Percentiles rank a stretch among this genome's conserved stretches.
Evolutionary conservation across 192 early-diverging fungal genomes (phyloP).

Genomic region (Rhizoclosmatium sp.): DNA sequence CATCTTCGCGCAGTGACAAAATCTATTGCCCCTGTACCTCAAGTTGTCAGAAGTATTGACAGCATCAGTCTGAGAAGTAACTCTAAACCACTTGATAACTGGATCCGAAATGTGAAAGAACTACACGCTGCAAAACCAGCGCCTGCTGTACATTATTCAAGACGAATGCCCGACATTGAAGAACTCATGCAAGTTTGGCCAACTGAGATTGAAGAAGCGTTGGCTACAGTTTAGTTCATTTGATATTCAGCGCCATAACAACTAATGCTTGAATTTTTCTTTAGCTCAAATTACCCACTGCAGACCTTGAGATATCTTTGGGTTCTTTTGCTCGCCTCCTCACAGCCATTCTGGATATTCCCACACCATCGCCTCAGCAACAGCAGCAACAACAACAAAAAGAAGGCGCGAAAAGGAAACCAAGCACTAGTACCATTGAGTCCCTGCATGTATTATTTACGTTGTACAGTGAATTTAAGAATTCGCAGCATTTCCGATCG

Average conservation of each 20-base stretch:
- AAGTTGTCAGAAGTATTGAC: conserved; percentile 51
- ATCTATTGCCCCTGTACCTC: conserved; percentile 40
- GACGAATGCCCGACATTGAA: conserved; percentile 68
- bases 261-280: not conserved
- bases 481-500: conserved; percentile 65
- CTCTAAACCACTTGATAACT: conserved; percentile 54
- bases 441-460: conserved; percentile 61
- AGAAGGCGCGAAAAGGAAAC: conserved; percentile 32
- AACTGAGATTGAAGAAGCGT: conserved; percentile 57
- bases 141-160: conserved; percentile 45
- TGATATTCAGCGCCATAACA: not conserved
- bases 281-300: conserved; percentile 50
- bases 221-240: conserved; percentile 43
- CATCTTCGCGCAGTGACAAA: conserved; percentile 59
- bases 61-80: conserved; percentile 38
- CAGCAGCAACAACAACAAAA: conserved; percentile 27
- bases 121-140: conserved; percentile 59
- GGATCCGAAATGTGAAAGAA: conserved; percentile 64
- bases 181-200: conserved; percentile 70
- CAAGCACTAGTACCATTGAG: conserved; percentile 50
- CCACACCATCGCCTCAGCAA: conserved; percentile 41
- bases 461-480: conserved; percentile 67
- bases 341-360: conserved; percentile 62
- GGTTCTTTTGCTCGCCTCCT: conserved; percentile 51
- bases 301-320: conserved; percentile 60